Percentiles rank a stretch among this genome's conserved stretches.
Conservation (phyloP, 2,329 filamentous ascomycete genomes). For the Didymella keratinophila region DNA sequence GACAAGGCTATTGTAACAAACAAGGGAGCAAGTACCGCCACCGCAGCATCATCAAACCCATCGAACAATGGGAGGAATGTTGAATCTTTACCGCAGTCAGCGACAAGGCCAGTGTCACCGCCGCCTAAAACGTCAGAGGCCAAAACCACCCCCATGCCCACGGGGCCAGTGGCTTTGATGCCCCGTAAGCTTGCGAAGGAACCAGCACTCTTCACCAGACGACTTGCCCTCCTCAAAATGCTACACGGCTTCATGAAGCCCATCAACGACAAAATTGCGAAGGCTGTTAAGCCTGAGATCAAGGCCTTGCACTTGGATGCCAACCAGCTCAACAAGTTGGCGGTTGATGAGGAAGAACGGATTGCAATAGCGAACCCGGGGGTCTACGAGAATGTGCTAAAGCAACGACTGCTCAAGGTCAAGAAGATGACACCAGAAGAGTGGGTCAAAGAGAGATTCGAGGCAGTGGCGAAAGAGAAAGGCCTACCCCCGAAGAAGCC, state of each 20-base stretch:
- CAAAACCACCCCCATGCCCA: conserved; percentile 40
- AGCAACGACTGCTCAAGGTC: conserved; percentile 77
- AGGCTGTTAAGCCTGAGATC: conserved; percentile 59
- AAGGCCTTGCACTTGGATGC: conserved; percentile 66
- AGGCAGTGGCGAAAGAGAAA: conserved; percentile 37
- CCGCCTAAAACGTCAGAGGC: conserved; percentile 32
- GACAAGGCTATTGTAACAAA: conserved; percentile 17
- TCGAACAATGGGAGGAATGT: conserved; percentile 11
- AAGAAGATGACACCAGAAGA: conserved; percentile 76
- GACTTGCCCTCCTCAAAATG: conserved; percentile 60
- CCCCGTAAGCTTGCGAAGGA: conserved; percentile 68
- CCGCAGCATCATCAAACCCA: conserved; percentile 9
- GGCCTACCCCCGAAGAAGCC: conserved; percentile 48
- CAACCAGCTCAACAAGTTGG: conserved; percentile 72
- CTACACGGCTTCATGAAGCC: conserved; percentile 72
- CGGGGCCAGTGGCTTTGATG: conserved; percentile 63
- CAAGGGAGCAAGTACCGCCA: conserved; percentile 13
- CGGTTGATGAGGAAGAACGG: conserved; percentile 80
- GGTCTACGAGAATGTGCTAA: conserved; percentile 85
- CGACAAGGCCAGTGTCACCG: conserved; percentile 44
- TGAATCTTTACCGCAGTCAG: conserved; percentile 30
- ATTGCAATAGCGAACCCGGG: conserved; percentile 70
- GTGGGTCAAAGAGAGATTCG: conserved; percentile 71
- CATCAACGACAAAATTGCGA: conserved; percentile 70
- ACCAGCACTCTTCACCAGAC: conserved; percentile 49